Evolutionary conservation across 2,329 filamentous ascomycete genomes (phyloP), one percentile per base, ranked within the genome.

Genomic region (Trichoderma atrobrunneum): DNA sequence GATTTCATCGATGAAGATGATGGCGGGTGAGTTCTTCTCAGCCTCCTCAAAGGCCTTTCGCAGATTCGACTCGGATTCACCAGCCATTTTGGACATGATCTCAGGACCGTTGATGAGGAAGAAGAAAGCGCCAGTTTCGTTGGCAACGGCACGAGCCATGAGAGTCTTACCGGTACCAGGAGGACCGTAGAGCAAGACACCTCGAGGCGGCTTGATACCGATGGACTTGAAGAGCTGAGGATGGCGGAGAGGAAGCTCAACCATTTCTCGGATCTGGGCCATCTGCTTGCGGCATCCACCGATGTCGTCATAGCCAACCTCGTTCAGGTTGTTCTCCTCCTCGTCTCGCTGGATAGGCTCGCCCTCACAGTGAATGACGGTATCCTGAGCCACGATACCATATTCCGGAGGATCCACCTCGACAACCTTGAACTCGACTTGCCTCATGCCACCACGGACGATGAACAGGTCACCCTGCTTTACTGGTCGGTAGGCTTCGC

Each of bases 1-100:
- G 83, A 99, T 98, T 82, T 99, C 96, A 80, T 99, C 96, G 77
- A 99, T 98, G 87, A 98, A 99, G 85, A 99, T 98, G 82, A 99
- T 98, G 72, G 96, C 95, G 16, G 96, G 96, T 0, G 95, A 97
- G 87, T 98, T 98, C 91, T 98, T 98, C 87, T 98, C 95, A 57
- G 96, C 96, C 86, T 98, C 96, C 83, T 98, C 96, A 79, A 99
- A 99, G n/a, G 96, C 96, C 86, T 98, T 98, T 79, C 96, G 92
- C 77, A 99, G 85, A 83, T 98, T 98, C 73, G 95, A 98, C 84
- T 98, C 96, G 73, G 96, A 98, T 85, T 99, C 96, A 89, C 96
- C 96, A 73, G 96, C 96, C 96, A 98, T 98, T 90, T 98, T 98
- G 73, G 95, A 98, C 96, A 99, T 98, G 86, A 99, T 98, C 83